Evolutionary conservation across 2,329 filamentous ascomycete genomes (phyloP), one percentile per base, ranked within the genome.

Genomic region (Sarocladium oryzae): DNA sequence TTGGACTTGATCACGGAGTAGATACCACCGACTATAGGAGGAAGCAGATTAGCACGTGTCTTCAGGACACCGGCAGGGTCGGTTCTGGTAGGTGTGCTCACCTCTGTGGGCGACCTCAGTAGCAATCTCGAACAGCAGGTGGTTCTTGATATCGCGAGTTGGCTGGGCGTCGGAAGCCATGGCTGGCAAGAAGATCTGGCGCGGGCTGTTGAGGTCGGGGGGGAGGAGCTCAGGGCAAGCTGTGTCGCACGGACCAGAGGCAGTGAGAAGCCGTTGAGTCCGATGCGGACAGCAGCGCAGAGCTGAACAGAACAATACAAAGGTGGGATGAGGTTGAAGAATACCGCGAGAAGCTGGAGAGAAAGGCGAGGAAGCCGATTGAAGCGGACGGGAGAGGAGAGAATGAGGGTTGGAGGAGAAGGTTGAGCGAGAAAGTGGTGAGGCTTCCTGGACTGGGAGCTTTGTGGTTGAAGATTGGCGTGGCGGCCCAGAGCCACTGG

Each of bases 1-100:
- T 99, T 99, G 55, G 93, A 99, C 72, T 99, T 99, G 72, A 99
- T 85, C 58, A 99, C 93, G 15, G 92, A 97, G 77, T 99, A 99
- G 73, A 99, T 99, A 62, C 93, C 93, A 65, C 93, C 93, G 55
- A 99, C 93, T 95, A 53, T 43, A n/a, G 21, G 2, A 41, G 43
- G n/a, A 5, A 48, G 16, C 6, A 15, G 7, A 21, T 56, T 46
- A 55, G 53, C 18, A 6, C 37, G 28, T 10, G 38, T 11, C n/a
- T 23, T 26, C 13, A 8, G 43, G 16, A 33, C 7, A n/a, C 26
- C 11, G 50, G 8, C 18, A 41, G 13, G 23, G 4, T 28, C 15
- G 33, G 11, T 8, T 10, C 3, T 7, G 21, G 6, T n/a, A 24
- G 35, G 3, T 45, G 37, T 23, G n/a, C 76, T 59, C 78, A 92